Evolutionary conservation across 169 alveolate genomes (phyloP).

Genomic region (Plasmodium fragile): DNA sequence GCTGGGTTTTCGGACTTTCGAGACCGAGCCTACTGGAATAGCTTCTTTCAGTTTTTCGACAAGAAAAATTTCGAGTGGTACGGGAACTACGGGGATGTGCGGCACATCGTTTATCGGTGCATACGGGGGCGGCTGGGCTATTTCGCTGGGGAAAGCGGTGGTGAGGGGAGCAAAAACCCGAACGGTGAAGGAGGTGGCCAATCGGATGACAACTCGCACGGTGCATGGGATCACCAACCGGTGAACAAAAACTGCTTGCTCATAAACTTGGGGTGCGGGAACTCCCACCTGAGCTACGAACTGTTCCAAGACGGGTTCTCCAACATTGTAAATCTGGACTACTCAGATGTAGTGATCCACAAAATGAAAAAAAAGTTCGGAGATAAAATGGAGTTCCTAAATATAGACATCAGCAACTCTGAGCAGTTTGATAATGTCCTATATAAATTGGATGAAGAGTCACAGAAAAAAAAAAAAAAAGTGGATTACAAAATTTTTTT

Average conservation of each 20-base stretch:
- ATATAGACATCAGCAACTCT: constrained; percentile 78
- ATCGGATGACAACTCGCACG: background rate
- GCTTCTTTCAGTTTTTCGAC: constrained; percentile 79
- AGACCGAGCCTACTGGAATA: constrained; percentile 80
- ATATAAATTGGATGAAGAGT: constrained; percentile 50
- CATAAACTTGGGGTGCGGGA: constrained; percentile 85
- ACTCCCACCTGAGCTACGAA: constrained; percentile 78
- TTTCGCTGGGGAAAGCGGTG: background rate
- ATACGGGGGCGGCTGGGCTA: constrained; percentile 32
- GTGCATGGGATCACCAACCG: background rate
- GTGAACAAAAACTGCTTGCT: constrained; percentile 65
- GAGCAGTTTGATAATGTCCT: constrained; percentile 21
- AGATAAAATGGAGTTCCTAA: constrained; percentile 66
- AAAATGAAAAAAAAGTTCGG: constrained; percentile 78
- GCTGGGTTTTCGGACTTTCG: constrained; percentile 82
- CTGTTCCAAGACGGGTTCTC: constrained; percentile 80
- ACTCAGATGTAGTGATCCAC: constrained; percentile 79
- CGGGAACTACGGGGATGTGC: constrained; percentile 77
- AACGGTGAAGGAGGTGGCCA: background rate
- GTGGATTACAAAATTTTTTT: constrained; percentile 78
- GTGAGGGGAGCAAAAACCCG: too few species aligned
- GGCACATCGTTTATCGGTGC: constrained; percentile 39
- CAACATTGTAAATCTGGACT: constrained; percentile 78
- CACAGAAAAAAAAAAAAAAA: constrained; percentile 32
- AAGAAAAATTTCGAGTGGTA: constrained; percentile 85